Percentiles rank a stretch among this genome's conserved stretches.
Conservation (phyloP, 1,284 basidiomycete genomes). For the Moesziomyces sp. region DNA sequence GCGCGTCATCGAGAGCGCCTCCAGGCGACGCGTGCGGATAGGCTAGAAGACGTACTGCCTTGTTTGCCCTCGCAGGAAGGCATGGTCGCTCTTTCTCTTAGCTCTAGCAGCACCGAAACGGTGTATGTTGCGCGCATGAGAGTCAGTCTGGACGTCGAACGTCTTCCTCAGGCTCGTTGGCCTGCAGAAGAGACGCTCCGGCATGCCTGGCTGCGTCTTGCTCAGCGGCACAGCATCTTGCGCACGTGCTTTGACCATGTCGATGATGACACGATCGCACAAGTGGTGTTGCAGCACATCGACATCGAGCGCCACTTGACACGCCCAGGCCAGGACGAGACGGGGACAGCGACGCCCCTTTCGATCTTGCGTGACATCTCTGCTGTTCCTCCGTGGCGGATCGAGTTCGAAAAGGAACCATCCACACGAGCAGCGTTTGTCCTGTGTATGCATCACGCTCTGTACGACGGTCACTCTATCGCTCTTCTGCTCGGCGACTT, state of each 20-base stretch:
- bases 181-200: constrained; percentile 3
- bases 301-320: constrained; percentile 4
- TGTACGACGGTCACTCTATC: constrained; percentile 20
- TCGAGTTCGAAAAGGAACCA: neutral
- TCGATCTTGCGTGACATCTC: constrained; percentile 3
- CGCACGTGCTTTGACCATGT: constrained; percentile 26
- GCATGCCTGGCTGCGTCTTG: constrained; percentile 7
- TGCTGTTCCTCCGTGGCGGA: constrained; percentile 8
- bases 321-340: neutral
- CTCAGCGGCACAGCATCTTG: constrained; percentile 18
- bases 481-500: constrained; percentile 8
- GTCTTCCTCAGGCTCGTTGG: neutral
- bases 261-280: constrained; percentile 16
- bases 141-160: constrained; percentile 1
- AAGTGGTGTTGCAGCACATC: constrained; percentile 1
- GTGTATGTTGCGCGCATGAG: constrained; percentile 17
- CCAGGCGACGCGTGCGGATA: neutral
- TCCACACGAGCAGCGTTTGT: neutral
- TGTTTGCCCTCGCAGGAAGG: constrained; percentile 20
- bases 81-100: constrained; percentile 22
- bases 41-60: constrained; percentile 4
- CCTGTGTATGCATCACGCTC: constrained; percentile 14
- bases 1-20: constrained; percentile 1
- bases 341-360: neutral
- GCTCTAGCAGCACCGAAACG: neutral